Evolutionary conservation across 208 protist species (phyloP).

Genomic region (Porcisia deanei): DNA sequence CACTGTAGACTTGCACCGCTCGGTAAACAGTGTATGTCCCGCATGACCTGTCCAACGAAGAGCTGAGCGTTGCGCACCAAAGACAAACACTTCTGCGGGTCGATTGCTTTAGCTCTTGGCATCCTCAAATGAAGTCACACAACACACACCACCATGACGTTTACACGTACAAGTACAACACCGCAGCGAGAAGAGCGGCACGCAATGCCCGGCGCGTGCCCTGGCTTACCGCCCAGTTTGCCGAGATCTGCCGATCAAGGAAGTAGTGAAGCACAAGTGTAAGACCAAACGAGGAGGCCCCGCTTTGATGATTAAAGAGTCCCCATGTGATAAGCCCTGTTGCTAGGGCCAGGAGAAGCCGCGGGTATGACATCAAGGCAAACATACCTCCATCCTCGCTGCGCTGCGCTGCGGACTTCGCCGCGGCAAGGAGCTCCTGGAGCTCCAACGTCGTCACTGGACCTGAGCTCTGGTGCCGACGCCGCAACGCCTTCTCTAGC

Average conservation of each 20-base stretch:
- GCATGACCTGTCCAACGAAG: neutral
- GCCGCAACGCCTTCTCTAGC: constrained; percentile 25
- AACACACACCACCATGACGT: neutral
- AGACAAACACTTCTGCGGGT: neutral
- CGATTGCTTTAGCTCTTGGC: neutral
- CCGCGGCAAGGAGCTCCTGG: constrained; percentile 8
- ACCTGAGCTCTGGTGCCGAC: constrained; percentile 6
- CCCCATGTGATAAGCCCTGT: constrained; percentile 28
- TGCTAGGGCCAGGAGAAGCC: constrained; percentile 7
- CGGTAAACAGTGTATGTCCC: neutral
- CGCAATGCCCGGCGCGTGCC: constrained; percentile 39
- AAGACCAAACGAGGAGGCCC: constrained; percentile 33
- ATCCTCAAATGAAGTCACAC: neutral
- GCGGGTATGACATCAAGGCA: constrained; percentile 9
- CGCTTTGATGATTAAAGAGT: constrained; percentile 26
- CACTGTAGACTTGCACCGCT: neutral
- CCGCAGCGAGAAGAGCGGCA: constrained; percentile 28
- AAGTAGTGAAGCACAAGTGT: constrained; percentile 52
- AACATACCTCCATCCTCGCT: neutral
- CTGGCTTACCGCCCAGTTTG: constrained; percentile 34
- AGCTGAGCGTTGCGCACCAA: neutral
- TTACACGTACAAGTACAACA: constrained; percentile 37
- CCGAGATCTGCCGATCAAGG: constrained; percentile 34
- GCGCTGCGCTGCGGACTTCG: constrained; percentile 14
- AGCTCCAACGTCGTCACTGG: constrained; percentile 15